phyloP scores from a whole-genome alignment of 1,284 basidiomycete genomes.

The Gymnopus androsaceus region DNA sequence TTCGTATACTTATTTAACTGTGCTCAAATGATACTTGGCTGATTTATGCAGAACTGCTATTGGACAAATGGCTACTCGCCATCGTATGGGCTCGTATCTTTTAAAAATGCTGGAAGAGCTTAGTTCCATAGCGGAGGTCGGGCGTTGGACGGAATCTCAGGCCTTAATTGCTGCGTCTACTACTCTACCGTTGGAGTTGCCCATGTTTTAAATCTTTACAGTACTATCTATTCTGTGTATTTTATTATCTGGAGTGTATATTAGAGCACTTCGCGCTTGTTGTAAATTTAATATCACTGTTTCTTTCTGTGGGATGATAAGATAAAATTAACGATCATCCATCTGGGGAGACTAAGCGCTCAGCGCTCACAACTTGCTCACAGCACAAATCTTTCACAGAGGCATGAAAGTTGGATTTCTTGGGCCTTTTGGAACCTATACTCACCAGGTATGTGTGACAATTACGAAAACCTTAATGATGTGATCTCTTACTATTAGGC shows the following conservation, averaged over 20 bases:
- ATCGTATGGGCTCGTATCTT: slow-evolving; percentile 68
- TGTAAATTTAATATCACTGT: no score
- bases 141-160: slow-evolving; percentile 2
- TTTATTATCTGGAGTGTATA: no score
- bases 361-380: no score
- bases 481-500: no score
- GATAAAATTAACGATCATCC: no score
- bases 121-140: background rate
- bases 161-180: background rate
- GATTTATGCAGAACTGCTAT: slow-evolving; percentile 51
- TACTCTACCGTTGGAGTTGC: background rate
- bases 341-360: no score
- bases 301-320: no score
- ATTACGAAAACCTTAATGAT: no score
- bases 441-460: slow-evolving; percentile 65
- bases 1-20: slow-evolving; percentile 34
- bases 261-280: no score
- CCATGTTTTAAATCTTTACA: background rate
- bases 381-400: background rate
- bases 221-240: slow-evolving; percentile 5
- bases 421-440: slow-evolving; percentile 75
- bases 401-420: slow-evolving; percentile 48
- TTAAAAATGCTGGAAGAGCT: slow-evolving; percentile 58
- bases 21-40: background rate
- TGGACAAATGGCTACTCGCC: slow-evolving; percentile 59